Base-by-base conservation (phyloP, 2,329 filamentous ascomycete genomes). In the Grosmannia clavigera region DNA sequence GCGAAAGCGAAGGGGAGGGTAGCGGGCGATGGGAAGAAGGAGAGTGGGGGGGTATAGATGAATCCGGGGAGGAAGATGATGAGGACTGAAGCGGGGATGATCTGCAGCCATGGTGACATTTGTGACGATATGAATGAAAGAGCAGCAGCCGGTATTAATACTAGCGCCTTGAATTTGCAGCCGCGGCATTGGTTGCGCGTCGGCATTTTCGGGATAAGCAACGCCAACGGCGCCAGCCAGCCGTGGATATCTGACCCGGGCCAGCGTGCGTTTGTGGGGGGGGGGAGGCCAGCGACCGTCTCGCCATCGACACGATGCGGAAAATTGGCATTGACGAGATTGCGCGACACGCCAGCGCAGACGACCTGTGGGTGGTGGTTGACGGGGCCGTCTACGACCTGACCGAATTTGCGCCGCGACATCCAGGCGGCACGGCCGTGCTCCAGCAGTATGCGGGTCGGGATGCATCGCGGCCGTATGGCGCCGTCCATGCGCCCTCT, bases 401-500 rank as follows among this genome's bases (percentile, higher is more conserved):
- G 14, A 60, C 59, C 33, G 61, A 60, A 9, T 60, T 62, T 43
- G 40, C 58, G 25, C 35, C 55, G 11, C 56, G 58, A 16, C 61
- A 62, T 38, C 61, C 61, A 3, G 58, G 58, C 22, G 58, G 58
- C 33, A 7, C 50, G 6, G 57, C 25, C 40, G 55, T 81, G 65
- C 73, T 85, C 46, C 68, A 75, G 35, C 71, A 73, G 55, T 76
- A 77, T 60, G 78, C 78, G 43, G 81, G 80, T n/a, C 72, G 71
- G 29, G 78, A 83, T 70, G 80, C 80, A 3, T 80, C 78, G 31
- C 74, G 72, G 59, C 73, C 72, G 58, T 86, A 79, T 70, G 77
- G 76, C 51, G 70, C 72, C 61, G 73, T 81, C 16, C 81, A 83
- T 64, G 71, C 74, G 0, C 72, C 74, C 0, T 71, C 69, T 12